Conservation (phyloP, 768 basidiomycete genomes). For the Coprinopsis strossmayeri region DNA sequence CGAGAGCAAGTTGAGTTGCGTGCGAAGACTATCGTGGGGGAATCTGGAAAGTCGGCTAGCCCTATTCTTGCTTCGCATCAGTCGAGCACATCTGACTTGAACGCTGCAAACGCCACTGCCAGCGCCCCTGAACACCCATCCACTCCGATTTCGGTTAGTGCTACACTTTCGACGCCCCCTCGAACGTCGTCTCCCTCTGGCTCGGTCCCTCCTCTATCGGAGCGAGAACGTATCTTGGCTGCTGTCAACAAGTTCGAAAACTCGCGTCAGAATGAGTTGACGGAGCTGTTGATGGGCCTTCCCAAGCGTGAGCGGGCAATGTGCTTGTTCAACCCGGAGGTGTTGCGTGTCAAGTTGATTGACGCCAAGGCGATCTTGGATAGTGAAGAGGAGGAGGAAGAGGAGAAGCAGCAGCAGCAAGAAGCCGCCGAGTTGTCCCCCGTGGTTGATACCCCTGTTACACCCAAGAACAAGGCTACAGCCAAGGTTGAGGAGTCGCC, state of each 20-base stretch:
- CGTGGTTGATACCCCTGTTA: conserved; percentile 32
- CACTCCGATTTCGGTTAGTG: conserved; percentile 74
- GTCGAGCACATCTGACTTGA: conserved; percentile 61
- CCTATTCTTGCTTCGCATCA: conserved; percentile 55
- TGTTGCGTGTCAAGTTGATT: conserved; percentile 67
- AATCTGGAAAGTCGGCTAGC: conserved; percentile 40
- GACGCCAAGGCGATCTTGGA: conserved; percentile 83
- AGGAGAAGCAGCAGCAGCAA: conserved; percentile 20
- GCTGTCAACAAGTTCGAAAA: conserved; percentile 64
- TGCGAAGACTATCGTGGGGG: conserved; percentile 12
- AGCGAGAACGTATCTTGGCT: conserved; percentile 66
- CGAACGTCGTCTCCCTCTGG: conserved; percentile 79
- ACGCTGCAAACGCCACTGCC: conserved; percentile 63
- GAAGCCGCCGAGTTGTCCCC: conserved; percentile 15
- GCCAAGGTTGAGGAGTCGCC: conserved; percentile 45
- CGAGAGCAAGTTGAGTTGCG: conserved; percentile 53
- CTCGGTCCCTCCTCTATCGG: conserved; percentile 51
- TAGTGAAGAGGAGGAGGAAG: conserved; percentile 55
- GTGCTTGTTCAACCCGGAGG: conserved; percentile 85
- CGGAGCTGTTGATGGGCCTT: conserved; percentile 77
- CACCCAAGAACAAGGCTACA: conserved; percentile 58
- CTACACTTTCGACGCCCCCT: conserved; percentile 73
- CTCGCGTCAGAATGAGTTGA: conserved; percentile 53
- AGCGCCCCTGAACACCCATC: conserved; percentile 89
- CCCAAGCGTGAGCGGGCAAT: conserved; percentile 86